phyloP scores from a whole-genome alignment of 2,329 filamentous ascomycete genomes.

The Stagonosporopsis cucurbitacearum region DNA sequence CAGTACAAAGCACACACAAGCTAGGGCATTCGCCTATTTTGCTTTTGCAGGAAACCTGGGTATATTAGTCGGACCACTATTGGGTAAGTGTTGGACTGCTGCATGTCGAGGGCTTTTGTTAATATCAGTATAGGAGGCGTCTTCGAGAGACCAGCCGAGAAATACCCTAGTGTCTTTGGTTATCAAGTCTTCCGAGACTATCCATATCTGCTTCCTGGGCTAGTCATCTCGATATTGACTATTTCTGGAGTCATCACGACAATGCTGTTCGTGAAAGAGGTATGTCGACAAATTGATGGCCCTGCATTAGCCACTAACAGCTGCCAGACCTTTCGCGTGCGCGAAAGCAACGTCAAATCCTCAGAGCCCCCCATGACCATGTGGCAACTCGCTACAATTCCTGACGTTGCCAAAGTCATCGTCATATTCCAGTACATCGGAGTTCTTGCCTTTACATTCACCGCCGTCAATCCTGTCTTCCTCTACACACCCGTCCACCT shows the following conservation, averaged over 20 bases:
- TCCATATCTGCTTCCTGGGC: slow-evolving; percentile 70
- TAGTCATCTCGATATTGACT: slow-evolving; percentile 64
- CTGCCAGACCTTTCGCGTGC: slow-evolving; percentile 41
- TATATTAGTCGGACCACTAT: slow-evolving; percentile 72
- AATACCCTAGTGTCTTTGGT: slow-evolving; percentile 67
- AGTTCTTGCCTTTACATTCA: slow-evolving; percentile 74
- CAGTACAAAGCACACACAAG: slow-evolving; percentile 73
- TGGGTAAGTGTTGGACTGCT: slow-evolving; percentile 48
- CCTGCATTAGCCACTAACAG: slow-evolving; percentile 3
- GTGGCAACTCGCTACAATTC: slow-evolving; percentile 64
- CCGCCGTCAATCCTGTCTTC: slow-evolving; percentile 72
- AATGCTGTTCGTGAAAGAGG: slow-evolving; percentile 67
- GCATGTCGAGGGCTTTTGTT: background rate
- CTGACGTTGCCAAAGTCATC: slow-evolving; percentile 71
- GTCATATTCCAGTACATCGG: slow-evolving; percentile 70
- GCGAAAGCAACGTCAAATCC: slow-evolving; percentile 26
- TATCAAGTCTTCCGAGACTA: slow-evolving; percentile 66
- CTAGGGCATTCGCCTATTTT: slow-evolving; percentile 76
- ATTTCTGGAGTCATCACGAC: slow-evolving; percentile 60
- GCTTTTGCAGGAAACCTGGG: slow-evolving; percentile 77
- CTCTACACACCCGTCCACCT: slow-evolving; percentile 67
- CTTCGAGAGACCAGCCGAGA: slow-evolving; percentile 69
- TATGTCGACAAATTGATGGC: slow-evolving; percentile 9
- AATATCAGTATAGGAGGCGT: slow-evolving; percentile 62
- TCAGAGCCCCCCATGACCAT: slow-evolving; percentile 52